phyloP scores from a whole-genome alignment of 176 grass and related monocot species.

The Triticum turgidum region DNA sequence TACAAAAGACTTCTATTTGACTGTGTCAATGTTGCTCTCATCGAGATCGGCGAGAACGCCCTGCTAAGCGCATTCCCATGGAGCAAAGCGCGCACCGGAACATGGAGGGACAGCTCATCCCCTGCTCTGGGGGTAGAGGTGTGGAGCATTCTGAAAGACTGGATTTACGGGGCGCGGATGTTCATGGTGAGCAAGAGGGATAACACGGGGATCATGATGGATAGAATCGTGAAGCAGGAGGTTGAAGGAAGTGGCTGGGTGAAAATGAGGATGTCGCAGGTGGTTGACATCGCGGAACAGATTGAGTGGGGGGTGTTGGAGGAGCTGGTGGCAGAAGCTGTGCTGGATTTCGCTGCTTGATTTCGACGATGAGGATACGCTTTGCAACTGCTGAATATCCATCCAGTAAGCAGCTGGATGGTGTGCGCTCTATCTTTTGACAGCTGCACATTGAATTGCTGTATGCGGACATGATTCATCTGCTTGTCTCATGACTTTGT shows the following conservation, averaged over 20 bases:
- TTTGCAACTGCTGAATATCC: neutral
- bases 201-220: conserved; percentile 33
- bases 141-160: conserved; percentile 70
- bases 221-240: conserved; percentile 65
- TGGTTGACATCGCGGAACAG: conserved; percentile 57
- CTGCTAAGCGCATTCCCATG: conserved; percentile 52
- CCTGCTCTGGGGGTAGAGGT: conserved; percentile 42
- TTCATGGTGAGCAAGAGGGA: conserved; percentile 42
- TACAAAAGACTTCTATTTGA: conserved; percentile 71
- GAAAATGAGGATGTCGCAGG: conserved; percentile 47
- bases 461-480: neutral
- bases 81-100: conserved; percentile 15
- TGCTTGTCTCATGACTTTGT: neutral
- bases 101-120: conserved; percentile 21
- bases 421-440: neutral
- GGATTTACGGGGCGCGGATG: conserved; percentile 44
- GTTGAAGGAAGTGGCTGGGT: conserved; percentile 56
- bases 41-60: conserved; percentile 57
- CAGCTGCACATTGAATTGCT: neutral
- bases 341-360: conserved; percentile 46
- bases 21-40: conserved; percentile 66
- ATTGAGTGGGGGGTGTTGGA: conserved; percentile 55
- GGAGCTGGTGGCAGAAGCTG: conserved; percentile 63
- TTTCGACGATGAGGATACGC: conserved; percentile 10
- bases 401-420: neutral